Base-by-base conservation (phyloP, 73 alveolate genomes). In the Symbiodinium pilosum region DNA sequence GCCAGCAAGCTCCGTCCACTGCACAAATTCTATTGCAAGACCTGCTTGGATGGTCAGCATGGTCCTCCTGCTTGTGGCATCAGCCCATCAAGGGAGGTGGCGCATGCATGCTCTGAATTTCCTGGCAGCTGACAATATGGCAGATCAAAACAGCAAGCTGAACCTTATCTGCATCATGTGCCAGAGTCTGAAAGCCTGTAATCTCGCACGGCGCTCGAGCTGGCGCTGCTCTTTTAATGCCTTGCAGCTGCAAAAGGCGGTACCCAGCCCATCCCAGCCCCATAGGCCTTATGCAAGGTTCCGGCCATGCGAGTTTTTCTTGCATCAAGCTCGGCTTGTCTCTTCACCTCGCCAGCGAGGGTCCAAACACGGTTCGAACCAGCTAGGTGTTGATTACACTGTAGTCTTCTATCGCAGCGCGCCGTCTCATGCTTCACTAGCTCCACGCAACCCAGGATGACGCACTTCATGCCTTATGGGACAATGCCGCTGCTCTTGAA, bases 31-130 rank as follows among this genome's bases (percentile, higher is more conserved):
- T 28, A 28, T 11, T 40, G 28, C 40, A 83, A 43, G 39, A 24
- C 64, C 38, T 3, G 26, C 92, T 32, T 64, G 39, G 42, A 84
- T 16, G 38, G 41, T 0, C 75, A 56, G 12, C 75, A 56, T 0
- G 38, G 81, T 64, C 81, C 81, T 64, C 81, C 81, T 26, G 81
- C 41, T 64, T 32, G 85, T n/a, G 43, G 43, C 85, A 56, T 71
- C 88, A 91, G 97, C 97, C 97, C 97, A 91, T 64, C 88, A 91
- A 43, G 51, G 97, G 97, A 69, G 97, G 97, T 41, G 87, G 43
- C 51, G 38, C 97, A 43, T 91, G 97, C 97, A 91, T 43, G 59
- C 71, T 43, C 89, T 91, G 97, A 91, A 71, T 69, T 91, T 91
- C 97, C 97, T 91, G 97, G 86, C 43, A 6, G 75, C 3, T n/a